phyloP scores from a whole-genome alignment of 2,329 filamentous ascomycete species.

The Orbilia javanica region DNA sequence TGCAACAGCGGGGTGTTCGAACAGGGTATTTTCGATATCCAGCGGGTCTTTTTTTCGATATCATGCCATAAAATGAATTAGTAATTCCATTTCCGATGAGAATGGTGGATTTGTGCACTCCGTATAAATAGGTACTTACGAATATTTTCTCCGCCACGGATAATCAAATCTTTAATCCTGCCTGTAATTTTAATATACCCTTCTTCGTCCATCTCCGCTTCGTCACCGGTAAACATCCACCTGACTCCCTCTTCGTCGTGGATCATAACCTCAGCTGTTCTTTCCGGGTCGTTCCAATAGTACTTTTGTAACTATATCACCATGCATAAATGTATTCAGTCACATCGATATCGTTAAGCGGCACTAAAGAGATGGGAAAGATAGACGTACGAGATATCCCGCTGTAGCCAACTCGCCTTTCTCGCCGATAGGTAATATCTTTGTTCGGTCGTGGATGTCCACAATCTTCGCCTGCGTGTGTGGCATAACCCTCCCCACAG shows the following conservation, averaged over 20 bases:
- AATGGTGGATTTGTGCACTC: no score
- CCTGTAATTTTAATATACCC: slow-evolving; percentile 77
- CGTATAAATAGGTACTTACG: slow-evolving; percentile 19
- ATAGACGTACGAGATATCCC: slow-evolving; percentile 89
- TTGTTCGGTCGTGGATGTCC: slow-evolving; percentile 72
- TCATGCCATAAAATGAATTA: background rate
- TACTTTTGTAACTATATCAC: slow-evolving; percentile 71
- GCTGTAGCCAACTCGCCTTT: slow-evolving; percentile 84
- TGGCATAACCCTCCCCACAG: slow-evolving; percentile 84
- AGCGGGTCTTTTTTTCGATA: slow-evolving; percentile 74
- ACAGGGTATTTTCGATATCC: slow-evolving; percentile 89
- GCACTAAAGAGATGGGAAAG: background rate
- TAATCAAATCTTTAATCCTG: slow-evolving; percentile 94
- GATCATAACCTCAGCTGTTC: slow-evolving; percentile 78
- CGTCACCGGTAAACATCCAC: slow-evolving; percentile 96
- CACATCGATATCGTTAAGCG: background rate
- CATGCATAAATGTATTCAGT: background rate
- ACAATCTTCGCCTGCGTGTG: slow-evolving; percentile 88
- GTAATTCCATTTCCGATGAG: background rate
- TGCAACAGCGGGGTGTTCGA: slow-evolving; percentile 76
- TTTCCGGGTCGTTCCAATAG: slow-evolving; percentile 81
- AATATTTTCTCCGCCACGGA: slow-evolving; percentile 89
- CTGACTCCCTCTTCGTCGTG: slow-evolving; percentile 71
- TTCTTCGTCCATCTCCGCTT: slow-evolving; percentile 83
- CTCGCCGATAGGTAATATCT: slow-evolving; percentile 74